Percentiles rank a stretch among this genome's conserved stretches.
Conservation (phyloP, 805 yeast species). For the Wickerhamiella qilinensis region DNA sequence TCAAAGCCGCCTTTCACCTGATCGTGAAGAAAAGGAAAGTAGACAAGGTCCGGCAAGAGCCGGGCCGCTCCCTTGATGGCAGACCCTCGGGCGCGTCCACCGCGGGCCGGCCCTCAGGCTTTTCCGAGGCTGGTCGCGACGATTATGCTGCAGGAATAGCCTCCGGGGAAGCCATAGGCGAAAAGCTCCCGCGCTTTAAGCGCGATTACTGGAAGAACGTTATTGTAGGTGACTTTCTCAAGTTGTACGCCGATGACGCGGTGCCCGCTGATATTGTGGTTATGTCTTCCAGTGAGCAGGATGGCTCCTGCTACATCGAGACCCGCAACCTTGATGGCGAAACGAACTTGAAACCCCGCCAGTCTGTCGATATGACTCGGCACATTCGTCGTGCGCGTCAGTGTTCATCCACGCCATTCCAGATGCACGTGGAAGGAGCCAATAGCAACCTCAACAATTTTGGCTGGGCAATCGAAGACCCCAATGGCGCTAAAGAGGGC, state of each 20-base stretch:
- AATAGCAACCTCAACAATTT: slow-evolving; percentile 46
- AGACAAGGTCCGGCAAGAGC: not conserved
- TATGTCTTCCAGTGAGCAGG: slow-evolving; percentile 54
- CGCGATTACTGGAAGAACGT: slow-evolving; percentile 59
- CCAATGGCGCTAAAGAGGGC: slow-evolving; percentile 31
- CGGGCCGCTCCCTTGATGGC: not conserved
- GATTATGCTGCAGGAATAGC: not conserved
- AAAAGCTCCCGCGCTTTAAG: slow-evolving; percentile 24
- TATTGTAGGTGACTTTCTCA: slow-evolving; percentile 58
- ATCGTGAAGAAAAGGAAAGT: not conserved
- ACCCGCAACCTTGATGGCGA: slow-evolving; percentile 65
- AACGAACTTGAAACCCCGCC: slow-evolving; percentile 53
- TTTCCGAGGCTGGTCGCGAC: not conserved
- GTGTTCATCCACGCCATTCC: slow-evolving; percentile 37
- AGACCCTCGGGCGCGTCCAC: not conserved
- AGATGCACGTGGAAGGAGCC: slow-evolving; percentile 58
- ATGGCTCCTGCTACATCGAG: slow-evolving; percentile 55
- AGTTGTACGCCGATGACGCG: slow-evolving; percentile 56
- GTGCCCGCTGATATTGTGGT: slow-evolving; percentile 66
- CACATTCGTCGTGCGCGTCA: slow-evolving; percentile 39
- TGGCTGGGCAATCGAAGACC: slow-evolving; percentile 44
- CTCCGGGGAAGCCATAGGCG: slow-evolving; percentile 6
- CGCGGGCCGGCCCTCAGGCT: not conserved
- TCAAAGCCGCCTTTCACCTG: not conserved
- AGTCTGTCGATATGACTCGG: slow-evolving; percentile 34